These are phyloP conservation scores for Breviolum minutum DNA, from an alignment of 73 alveolate genomes.

Conservation along the genomic window DNA sequence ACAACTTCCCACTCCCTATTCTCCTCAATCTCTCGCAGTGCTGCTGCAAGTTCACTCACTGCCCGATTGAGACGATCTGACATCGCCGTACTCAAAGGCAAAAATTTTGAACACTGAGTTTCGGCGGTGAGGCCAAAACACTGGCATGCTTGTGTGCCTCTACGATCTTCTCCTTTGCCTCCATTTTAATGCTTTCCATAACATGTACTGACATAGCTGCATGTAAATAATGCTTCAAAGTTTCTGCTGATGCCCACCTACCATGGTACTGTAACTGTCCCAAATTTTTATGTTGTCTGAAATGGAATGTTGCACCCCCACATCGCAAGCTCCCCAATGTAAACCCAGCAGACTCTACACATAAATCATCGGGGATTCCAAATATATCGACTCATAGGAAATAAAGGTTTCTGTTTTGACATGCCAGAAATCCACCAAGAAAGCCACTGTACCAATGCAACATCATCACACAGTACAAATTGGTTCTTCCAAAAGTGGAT, in stretches of 20 bases:
- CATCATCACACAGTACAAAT: too few species aligned
- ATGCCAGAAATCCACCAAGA: neutral
- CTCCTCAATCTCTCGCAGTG: neutral
- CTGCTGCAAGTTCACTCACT: neutral
- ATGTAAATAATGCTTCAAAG: neutral
- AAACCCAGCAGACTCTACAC: neutral
- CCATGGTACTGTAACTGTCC: neutral
- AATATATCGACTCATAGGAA: neutral
- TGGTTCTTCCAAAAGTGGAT: too few species aligned
- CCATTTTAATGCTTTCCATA: too few species aligned
- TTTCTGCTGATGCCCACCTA: neutral
- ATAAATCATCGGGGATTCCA: neutral
- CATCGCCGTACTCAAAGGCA: neutral
- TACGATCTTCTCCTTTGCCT: neutral
- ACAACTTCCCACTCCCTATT: neutral
- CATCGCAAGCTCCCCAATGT: neutral
- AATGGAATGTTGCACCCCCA: neutral
- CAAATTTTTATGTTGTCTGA: neutral
- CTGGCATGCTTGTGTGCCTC: neutral
- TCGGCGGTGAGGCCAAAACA: neutral
- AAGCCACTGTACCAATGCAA: neutral
- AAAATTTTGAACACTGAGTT: neutral
- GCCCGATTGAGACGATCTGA: neutral
- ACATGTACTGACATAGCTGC: neutral
- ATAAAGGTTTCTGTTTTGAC: neutral